Evolutionary conservation across 495 filamentous ascomycete genomes (phyloP).

Genomic region (Aspergillus nanangensis): DNA sequence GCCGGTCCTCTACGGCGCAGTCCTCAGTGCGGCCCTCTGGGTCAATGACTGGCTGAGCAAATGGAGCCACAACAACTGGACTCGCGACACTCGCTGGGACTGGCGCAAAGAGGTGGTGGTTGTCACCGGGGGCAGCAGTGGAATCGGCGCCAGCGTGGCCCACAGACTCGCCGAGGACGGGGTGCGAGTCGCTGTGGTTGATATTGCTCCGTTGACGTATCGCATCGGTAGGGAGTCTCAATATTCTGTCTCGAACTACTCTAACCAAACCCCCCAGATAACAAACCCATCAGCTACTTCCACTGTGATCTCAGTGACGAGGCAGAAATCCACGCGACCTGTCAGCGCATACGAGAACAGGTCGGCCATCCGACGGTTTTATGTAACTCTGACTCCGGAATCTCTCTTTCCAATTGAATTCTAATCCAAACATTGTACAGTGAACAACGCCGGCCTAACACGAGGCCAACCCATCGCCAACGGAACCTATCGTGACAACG

Average conservation of each 20-base stretch:
- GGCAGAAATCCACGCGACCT: conserved; percentile 54
- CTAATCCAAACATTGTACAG: too few species aligned
- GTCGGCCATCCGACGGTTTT: conserved; percentile 8
- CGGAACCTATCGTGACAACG: conserved; percentile 57
- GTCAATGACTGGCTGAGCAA: conserved; percentile 15
- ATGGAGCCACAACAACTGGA: conserved; percentile 48
- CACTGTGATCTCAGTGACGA: conserved; percentile 71
- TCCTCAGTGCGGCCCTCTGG: conserved; percentile 5
- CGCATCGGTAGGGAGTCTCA: conserved; percentile 33
- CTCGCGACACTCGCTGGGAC: conserved; percentile 46
- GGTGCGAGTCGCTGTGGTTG: conserved; percentile 54
- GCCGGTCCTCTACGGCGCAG: conserved; percentile 2
- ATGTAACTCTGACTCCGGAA: conserved; percentile 6
- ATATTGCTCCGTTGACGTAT: conserved; percentile 57
- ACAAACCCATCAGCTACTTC: conserved; percentile 52
- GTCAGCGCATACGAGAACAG: conserved; percentile 61
- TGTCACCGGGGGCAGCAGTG: conserved; percentile 59
- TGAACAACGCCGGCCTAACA: conserved; percentile 78
- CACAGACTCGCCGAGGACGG: conserved; percentile 48
- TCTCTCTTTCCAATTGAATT: not conserved
- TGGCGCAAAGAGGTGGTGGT: conserved; percentile 60
- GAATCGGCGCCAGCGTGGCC: conserved; percentile 56
- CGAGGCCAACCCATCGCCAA: conserved; percentile 61
- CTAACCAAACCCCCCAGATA: not conserved
- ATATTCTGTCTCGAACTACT: not conserved